Conservation (phyloP, 768 basidiomycete genomes). For the Mrakia blollopis region DNA sequence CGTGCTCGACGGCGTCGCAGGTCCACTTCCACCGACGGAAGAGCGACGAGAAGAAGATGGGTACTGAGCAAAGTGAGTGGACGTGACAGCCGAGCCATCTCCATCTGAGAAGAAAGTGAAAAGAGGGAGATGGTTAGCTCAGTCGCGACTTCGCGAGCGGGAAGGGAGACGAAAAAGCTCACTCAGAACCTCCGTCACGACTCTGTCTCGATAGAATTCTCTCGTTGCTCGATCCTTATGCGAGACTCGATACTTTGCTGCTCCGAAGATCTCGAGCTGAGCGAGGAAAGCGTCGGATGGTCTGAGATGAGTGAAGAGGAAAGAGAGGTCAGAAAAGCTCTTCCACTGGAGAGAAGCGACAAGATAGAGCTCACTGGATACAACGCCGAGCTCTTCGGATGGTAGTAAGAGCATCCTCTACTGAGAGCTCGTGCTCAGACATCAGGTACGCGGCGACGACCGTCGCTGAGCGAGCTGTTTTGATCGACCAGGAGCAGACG, state of each 20-base stretch:
- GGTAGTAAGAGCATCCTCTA: slow-evolving; percentile 60
- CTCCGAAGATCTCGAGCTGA: slow-evolving; percentile 75
- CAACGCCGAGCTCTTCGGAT: slow-evolving; percentile 63
- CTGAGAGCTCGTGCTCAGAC: slow-evolving; percentile 59
- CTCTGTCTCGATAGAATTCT: slow-evolving; percentile 75
- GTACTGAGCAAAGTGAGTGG: slow-evolving; percentile 15
- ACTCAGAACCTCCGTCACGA: slow-evolving; percentile 74
- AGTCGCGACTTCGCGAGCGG: background rate
- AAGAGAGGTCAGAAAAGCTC: background rate
- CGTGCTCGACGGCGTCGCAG: background rate
- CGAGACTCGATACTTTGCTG: slow-evolving; percentile 63
- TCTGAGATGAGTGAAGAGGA: slow-evolving; percentile 47
- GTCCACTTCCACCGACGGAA: background rate
- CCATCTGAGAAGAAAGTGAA: background rate
- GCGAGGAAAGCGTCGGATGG: slow-evolving; percentile 79
- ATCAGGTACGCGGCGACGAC: slow-evolving; percentile 86
- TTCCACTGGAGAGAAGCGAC: background rate
- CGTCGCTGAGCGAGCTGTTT: slow-evolving; percentile 72
- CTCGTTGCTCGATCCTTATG: slow-evolving; percentile 64
- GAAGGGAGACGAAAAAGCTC: slow-evolving; percentile 37
- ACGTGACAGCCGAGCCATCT: background rate
- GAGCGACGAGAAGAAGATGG: background rate
- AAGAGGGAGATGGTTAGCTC: slow-evolving; percentile 25
- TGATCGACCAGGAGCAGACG: background rate
- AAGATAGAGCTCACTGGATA: slow-evolving; percentile 61